Evolutionary conservation across 345 rosid species (phyloP).

Genomic region (Tarenaya hassleriana): DNA sequence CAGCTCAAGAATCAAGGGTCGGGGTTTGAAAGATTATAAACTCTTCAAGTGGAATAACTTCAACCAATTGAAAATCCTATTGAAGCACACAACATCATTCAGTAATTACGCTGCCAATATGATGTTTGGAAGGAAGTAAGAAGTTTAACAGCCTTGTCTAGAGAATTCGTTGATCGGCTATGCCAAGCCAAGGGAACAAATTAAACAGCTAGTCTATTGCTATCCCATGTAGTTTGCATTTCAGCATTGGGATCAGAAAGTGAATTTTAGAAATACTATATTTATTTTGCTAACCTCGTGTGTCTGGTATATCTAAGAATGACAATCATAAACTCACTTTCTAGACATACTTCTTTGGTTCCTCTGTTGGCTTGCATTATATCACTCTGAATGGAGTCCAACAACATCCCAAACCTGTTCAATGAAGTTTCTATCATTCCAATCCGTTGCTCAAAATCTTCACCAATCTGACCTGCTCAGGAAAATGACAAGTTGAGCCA

Average conservation of each 20-base stretch:
- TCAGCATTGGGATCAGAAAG: background rate
- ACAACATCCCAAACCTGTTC: constrained; percentile 65
- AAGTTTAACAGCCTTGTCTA: background rate
- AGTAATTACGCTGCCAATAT: background rate
- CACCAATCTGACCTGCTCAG: constrained; percentile 52
- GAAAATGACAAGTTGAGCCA: constrained; percentile 11
- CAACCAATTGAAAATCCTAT: constrained; percentile 6
- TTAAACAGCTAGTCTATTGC: background rate
- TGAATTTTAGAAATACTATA: background rate
- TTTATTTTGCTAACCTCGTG: background rate
- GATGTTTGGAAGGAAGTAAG: background rate
- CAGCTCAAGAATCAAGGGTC: background rate
- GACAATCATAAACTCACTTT: constrained; percentile 44
- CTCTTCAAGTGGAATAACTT: background rate
- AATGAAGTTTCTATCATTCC: constrained; percentile 71
- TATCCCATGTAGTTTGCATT: constrained; percentile 1
- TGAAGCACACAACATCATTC: constrained; percentile 1
- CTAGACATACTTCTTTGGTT: constrained; percentile 62
- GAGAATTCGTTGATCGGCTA: too few relatives aligned
- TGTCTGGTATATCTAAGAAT: constrained; percentile 4
- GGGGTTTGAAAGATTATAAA: constrained; percentile 5
- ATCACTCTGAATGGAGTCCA: constrained; percentile 80
- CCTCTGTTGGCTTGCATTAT: constrained; percentile 77
- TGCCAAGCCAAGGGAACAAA: background rate
- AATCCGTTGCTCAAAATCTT: constrained; percentile 67